Base-by-base conservation (phyloP, 768 basidiomycete genomes). In the Suillus spraguei region DNA sequence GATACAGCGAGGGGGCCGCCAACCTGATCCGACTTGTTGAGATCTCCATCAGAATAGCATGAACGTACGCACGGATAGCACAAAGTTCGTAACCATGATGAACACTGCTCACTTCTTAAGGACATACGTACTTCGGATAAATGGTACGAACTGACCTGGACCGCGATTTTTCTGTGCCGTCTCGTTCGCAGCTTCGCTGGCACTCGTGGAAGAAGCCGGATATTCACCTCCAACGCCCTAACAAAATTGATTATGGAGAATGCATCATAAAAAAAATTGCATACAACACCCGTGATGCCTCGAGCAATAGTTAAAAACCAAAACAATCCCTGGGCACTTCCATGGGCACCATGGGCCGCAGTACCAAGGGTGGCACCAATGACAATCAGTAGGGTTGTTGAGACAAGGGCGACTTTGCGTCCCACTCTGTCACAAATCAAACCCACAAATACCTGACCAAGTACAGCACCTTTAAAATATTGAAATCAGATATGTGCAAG, bases 141-240 rank as follows among this genome's bases (percentile, higher is more conserved):
- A 47, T 38, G 56, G 20, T 63, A 61, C n/a, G 63, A 46, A 68
- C 68, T 5, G 67, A 86, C 86, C 77, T 66, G 87, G 87, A 1
- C 91, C 91, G 42, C 90, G 83, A 60, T 80, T 72, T 66, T 81
- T 79, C 35, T 83, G 61, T 74, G 84, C 84, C 68, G 83, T 85
- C 74, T 92, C 89, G 68, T 92, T 91, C 20, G 90, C 88, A 36
- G 89, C 84, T 72, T 92, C 90, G 36, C 83, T 84, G 5, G 90
- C 89, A 47, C 83, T 83, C 0, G 88, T 87, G 0, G 86, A 87
- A 7, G 86, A 88, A 9, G 87, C 88, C 0, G 90, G 90, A 72
- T 92, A 92, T 76, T 92, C 90, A 32, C 90, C 90, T 41, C 89
- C 89, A 14, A 90, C 89, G 63, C 90, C 90, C 82, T 88, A 61